These are phyloP conservation scores for Pisolithus albus DNA, from an alignment of 768 basidiomycete species.

Conservation along the genomic window DNA sequence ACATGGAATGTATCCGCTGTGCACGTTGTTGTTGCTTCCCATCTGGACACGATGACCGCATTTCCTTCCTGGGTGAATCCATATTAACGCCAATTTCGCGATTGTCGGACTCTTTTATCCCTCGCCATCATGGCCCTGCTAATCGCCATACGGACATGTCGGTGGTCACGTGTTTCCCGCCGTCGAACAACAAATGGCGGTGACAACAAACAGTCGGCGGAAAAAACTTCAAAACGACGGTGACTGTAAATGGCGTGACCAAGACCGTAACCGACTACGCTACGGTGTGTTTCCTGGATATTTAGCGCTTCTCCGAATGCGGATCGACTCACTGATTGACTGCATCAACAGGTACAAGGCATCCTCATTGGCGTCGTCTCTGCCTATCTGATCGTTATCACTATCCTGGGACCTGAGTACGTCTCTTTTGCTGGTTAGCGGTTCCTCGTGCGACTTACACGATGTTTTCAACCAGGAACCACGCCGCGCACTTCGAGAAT, in stretches of 20 bases:
- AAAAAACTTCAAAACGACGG: conserved; percentile 45
- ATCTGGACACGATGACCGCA: not conserved
- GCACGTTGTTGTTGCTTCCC: not conserved
- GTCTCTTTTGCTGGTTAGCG: conserved; percentile 20
- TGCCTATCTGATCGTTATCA: conserved; percentile 68
- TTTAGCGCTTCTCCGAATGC: not conserved
- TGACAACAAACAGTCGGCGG: conserved; percentile 49
- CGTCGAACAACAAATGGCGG: not conserved
- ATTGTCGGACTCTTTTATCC: not conserved
- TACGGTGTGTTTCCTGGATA: conserved; percentile 31
- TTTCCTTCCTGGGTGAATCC: not conserved
- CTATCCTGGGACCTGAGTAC: conserved; percentile 72
- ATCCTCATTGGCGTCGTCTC: conserved; percentile 82
- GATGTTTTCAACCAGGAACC: conserved; percentile 41
- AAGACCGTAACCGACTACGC: conserved; percentile 59
- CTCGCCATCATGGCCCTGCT: not conserved
- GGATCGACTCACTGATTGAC: not conserved
- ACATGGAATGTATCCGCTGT: not conserved
- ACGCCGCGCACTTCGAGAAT: conserved; percentile 78
- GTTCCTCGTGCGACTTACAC: not conserved
- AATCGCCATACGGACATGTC: not conserved
- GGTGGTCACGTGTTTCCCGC: not conserved
- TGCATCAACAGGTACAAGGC: conserved; percentile 40
- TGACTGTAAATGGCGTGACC: conserved; percentile 34
- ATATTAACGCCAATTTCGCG: not conserved